Evolutionary conservation across 1,284 basidiomycete species (phyloP).

Genomic region (Rhizoctonia solani): DNA sequence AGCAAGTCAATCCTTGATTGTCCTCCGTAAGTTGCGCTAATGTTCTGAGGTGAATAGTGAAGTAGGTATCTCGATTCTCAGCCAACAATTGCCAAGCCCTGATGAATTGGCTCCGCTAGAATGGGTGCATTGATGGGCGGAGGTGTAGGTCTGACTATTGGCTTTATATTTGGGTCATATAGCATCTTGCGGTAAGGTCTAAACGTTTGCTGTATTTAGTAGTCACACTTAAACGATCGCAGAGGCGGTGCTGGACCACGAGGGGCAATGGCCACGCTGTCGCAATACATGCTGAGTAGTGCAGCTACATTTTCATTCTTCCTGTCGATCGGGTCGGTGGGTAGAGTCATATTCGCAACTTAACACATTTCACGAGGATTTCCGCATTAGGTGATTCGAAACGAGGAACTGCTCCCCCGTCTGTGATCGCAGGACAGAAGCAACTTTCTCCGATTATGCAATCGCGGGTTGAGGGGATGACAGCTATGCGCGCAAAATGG

Average conservation of each 20-base stretch:
- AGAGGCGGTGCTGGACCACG: constrained; percentile 87
- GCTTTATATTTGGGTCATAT: constrained; percentile 93
- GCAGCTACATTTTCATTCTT: constrained; percentile 87
- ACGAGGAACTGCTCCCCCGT: constrained; percentile 37
- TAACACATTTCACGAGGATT: neutral
- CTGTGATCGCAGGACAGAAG: constrained; percentile 33
- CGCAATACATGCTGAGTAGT: constrained; percentile 92
- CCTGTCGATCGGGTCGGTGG: constrained; percentile 79
- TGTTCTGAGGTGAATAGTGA: constrained; percentile 29
- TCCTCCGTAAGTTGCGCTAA: neutral
- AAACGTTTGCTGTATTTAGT: too few species aligned
- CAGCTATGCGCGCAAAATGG: constrained; percentile 38
- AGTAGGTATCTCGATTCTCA: constrained; percentile 22
- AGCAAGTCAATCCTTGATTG: constrained; percentile 49
- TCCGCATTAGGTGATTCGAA: constrained; percentile 41
- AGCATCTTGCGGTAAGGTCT: constrained; percentile 77
- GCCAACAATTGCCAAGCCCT: neutral
- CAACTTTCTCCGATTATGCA: constrained; percentile 35
- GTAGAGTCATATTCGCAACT: constrained; percentile 42
- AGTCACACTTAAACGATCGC: neutral
- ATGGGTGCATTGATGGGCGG: constrained; percentile 94
- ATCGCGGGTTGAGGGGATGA: constrained; percentile 33
- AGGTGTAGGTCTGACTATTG: constrained; percentile 90
- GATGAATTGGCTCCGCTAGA: constrained; percentile 49
- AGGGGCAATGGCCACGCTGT: constrained; percentile 83